Evolutionary conservation across 164 flowering plant genomes (phyloP).

Genomic region (Magnolia officinalis): DNA sequence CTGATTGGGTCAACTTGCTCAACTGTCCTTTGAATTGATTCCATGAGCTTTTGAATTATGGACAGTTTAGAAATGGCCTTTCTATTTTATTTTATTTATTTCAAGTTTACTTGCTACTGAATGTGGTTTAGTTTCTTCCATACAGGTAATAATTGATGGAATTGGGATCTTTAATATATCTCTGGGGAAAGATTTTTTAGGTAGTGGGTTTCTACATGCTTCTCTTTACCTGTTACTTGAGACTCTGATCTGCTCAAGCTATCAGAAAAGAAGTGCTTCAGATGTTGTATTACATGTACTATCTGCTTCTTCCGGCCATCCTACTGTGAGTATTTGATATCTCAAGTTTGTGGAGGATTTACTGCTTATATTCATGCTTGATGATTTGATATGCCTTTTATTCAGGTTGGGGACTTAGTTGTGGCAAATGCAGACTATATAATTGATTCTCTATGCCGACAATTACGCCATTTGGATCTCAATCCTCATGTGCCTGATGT

Average conservation of each 20-base stretch:
- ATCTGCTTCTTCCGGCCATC: conserved; percentile 57
- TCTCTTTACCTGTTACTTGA: conserved; percentile 84
- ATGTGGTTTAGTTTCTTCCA: conserved; percentile 11
- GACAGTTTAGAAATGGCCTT: neutral
- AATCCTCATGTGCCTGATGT: conserved; percentile 86
- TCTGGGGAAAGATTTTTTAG: conserved; percentile 68
- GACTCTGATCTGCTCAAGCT: conserved; percentile 72
- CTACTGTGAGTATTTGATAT: conserved; percentile 49
- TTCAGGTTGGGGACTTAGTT: conserved; percentile 80
- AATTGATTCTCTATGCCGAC: conserved; percentile 84
- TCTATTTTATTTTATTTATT: neutral
- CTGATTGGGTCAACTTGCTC: no score
- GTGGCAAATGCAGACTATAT: conserved; percentile 87
- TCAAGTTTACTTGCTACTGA: neutral
- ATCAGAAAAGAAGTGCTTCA: conserved; percentile 64
- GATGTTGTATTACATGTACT: conserved; percentile 75
- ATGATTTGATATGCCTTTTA: conserved; percentile 15
- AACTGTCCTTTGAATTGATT: no score
- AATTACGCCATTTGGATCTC: conserved; percentile 83
- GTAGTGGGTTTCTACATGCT: conserved; percentile 83
- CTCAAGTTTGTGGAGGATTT: neutral
- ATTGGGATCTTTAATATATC: conserved; percentile 70
- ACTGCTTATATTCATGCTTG: neutral
- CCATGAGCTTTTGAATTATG: neutral
- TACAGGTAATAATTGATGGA: conserved; percentile 90